These are phyloP conservation scores for Athelia sp. DNA, from an alignment of 1,284 basidiomycete genomes.

Conservation along the genomic window DNA sequence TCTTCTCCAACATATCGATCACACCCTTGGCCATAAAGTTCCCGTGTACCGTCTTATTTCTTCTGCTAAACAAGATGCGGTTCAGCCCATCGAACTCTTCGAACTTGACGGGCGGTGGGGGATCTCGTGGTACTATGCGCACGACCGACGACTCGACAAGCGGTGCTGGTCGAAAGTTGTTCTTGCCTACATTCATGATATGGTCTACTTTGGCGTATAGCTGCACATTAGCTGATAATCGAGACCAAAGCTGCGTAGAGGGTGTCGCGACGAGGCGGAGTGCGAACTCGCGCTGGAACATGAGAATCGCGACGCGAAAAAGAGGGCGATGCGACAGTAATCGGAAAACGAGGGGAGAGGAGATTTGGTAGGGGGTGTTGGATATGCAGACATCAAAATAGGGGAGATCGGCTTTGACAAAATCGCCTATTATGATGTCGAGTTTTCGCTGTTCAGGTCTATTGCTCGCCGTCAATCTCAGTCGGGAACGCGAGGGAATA, in stretches of 20 bases:
- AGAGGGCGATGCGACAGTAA: slow-evolving; percentile 94
- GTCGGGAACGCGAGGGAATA: background rate
- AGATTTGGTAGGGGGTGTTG: slow-evolving; percentile 99
- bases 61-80: slow-evolving; percentile 83
- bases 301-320: slow-evolving; percentile 92
- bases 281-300: slow-evolving; percentile 99
- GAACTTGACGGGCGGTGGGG: slow-evolving; percentile 92
- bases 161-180: slow-evolving; percentile 96
- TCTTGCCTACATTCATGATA: slow-evolving; percentile 93
- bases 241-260: slow-evolving; percentile 86
- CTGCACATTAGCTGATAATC: slow-evolving; percentile 95
- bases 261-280: slow-evolving; percentile 88
- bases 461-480: slow-evolving; percentile 4
- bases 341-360: slow-evolving; percentile 95
- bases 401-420: slow-evolving; percentile 93
- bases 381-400: slow-evolving; percentile 99
- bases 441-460: slow-evolving; percentile 95
- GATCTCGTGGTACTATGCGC: slow-evolving; percentile 87
- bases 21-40: slow-evolving; percentile 93
- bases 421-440: slow-evolving; percentile 94
- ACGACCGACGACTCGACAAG: slow-evolving; percentile 94
- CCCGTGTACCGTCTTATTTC: slow-evolving; percentile 89
- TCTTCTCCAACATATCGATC: slow-evolving; percentile 90
- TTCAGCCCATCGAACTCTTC: slow-evolving; percentile 98
- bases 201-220: slow-evolving; percentile 94